Evolutionary conservation across 2,329 filamentous ascomycete species (phyloP).

Genomic region (Sclerotinia glacialis): DNA sequence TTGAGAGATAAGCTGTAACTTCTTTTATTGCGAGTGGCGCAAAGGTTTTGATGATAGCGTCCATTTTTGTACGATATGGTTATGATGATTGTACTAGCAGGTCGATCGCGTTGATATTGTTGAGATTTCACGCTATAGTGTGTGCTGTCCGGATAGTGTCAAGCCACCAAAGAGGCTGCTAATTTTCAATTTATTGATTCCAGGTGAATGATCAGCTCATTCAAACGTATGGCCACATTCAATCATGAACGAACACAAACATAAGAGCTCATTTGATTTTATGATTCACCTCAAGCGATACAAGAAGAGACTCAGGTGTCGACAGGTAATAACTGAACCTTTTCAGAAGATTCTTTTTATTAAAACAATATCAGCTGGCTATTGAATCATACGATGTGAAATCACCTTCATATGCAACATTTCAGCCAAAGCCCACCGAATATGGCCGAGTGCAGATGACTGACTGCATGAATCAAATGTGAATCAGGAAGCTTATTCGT

Average conservation of each 20-base stretch:
- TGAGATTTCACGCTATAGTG: not conserved
- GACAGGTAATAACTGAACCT: not conserved
- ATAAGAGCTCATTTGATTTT: not conserved
- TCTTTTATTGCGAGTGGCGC: conserved; percentile 22
- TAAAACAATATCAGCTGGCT: not conserved
- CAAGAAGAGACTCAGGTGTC: not conserved
- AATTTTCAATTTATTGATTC: not conserved
- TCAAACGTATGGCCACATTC: not conserved
- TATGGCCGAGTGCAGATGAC: not conserved
- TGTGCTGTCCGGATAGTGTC: not conserved
- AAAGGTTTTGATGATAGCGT: conserved; percentile 22
- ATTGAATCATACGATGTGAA: conserved; percentile 10
- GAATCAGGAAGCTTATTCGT: not conserved
- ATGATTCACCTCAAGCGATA: not conserved
- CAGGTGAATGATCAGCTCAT: not conserved
- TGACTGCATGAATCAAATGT: not conserved
- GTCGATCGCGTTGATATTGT: not conserved
- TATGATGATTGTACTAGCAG: not conserved
- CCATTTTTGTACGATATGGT: conserved; percentile 1
- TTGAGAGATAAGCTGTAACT: conserved; percentile 24
- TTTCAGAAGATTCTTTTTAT: not conserved
- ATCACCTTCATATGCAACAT: not conserved
- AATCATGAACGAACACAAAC: not conserved
- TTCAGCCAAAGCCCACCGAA: not conserved
- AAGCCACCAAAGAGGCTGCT: not conserved